Conservation (phyloP, 208 protist species). For the Crithidia expoeki region DNA sequence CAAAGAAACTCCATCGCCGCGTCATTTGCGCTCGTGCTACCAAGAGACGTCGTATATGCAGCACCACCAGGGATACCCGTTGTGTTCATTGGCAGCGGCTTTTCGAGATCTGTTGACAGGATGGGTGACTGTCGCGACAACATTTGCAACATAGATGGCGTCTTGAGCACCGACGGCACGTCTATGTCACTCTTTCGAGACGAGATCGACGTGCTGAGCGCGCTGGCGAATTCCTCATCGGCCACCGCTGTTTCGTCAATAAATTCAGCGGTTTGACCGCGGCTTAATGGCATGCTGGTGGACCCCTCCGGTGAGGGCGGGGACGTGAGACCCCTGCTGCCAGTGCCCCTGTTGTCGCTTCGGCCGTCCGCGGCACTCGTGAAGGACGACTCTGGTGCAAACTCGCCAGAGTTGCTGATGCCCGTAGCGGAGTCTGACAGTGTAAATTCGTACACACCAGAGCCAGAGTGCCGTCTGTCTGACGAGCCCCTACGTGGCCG, state of each 20-base stretch:
- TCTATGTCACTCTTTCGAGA: background rate
- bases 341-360: background rate
- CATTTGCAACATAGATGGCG: background rate
- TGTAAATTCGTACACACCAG: background rate
- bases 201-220: background rate
- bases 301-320: slow-evolving; percentile 6
- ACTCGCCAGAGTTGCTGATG: slow-evolving; percentile 2
- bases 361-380: background rate
- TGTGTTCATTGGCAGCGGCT: background rate
- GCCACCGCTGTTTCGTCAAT: background rate
- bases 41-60: background rate
- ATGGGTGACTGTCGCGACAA: background rate
- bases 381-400: slow-evolving; percentile 8
- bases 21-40: slow-evolving; percentile 27
- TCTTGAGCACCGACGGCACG: background rate
- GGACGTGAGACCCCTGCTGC: background rate
- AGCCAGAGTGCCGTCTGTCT: background rate
- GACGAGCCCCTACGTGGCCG: background rate
- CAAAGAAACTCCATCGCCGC: slow-evolving; percentile 38
- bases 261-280: background rate
- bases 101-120: background rate
- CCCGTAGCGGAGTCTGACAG: background rate
- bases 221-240: background rate
- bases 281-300: background rate
- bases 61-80: background rate